These are phyloP conservation scores for Blastobotrys indianensis DNA, from an alignment of 1,139 yeast genomes.

Conservation along the genomic window DNA sequence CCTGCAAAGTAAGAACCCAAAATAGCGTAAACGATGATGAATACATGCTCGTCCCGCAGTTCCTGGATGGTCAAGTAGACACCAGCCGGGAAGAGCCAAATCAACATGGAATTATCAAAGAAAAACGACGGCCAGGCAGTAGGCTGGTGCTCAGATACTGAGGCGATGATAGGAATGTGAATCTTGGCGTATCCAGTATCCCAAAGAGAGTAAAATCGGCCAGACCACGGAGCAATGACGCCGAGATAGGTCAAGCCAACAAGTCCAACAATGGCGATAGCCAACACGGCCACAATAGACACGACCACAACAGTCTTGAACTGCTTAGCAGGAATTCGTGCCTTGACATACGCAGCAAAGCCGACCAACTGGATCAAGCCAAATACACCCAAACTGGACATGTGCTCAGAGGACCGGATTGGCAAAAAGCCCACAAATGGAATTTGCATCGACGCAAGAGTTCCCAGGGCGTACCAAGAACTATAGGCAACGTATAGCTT, in stretches of 20 bases:
- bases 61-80: conserved; percentile 87
- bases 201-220: conserved; percentile 97
- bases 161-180: conserved; percentile 97
- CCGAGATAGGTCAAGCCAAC: conserved; percentile 82
- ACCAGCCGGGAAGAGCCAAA: conserved; percentile 99
- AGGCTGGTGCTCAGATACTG: conserved; percentile 99
- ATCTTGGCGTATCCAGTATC: conserved; percentile 96
- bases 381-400: conserved; percentile 97
- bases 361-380: conserved; percentile 91
- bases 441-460: conserved; percentile 96
- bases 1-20: conserved; percentile 97
- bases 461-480: conserved; percentile 96
- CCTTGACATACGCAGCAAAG: conserved; percentile 73
- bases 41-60: conserved; percentile 85
- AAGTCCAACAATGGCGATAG: conserved; percentile 64
- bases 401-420: conserved; percentile 94
- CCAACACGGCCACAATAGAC: conserved; percentile 50
- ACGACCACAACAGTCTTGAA: conserved; percentile 68
- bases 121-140: conserved; percentile 99
- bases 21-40: conserved; percentile 83
- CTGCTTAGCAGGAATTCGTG: conserved; percentile 65
- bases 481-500: conserved; percentile 85
- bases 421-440: conserved; percentile 98
- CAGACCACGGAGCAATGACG: conserved; percentile 98
- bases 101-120: conserved; percentile 85